Evolutionary conservation across 2,329 filamentous ascomycete genomes (phyloP).

Genomic region (Exophiala aquamarina): DNA sequence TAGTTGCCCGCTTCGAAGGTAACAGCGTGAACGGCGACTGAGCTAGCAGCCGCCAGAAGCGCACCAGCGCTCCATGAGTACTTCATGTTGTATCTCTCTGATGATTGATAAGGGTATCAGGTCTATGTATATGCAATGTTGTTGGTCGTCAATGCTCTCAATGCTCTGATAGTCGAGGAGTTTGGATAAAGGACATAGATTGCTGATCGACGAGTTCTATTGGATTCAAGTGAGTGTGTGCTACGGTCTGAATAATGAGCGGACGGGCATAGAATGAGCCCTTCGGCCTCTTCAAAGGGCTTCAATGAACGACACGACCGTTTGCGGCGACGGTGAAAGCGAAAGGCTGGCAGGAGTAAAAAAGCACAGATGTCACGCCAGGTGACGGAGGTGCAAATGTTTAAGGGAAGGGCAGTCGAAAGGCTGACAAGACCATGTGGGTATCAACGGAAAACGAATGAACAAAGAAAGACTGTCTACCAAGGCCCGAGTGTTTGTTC

Average conservation of each 20-base stretch:
- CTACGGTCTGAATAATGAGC: background rate
- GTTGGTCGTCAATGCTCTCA: background rate
- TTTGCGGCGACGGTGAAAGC: slow-evolving; percentile 1
- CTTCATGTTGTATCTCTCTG: slow-evolving; percentile 19
- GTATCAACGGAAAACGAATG: background rate
- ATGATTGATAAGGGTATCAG: background rate
- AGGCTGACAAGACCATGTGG: background rate
- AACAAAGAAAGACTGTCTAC: background rate
- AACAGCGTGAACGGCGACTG: slow-evolving; percentile 10
- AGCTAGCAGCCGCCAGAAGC: slow-evolving; percentile 12
- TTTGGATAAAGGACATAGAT: background rate
- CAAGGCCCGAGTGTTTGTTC: background rate
- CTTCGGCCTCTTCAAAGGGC: background rate
- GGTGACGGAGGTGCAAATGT: slow-evolving; percentile 2
- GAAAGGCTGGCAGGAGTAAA: slow-evolving; percentile 2
- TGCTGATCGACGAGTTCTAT: background rate
- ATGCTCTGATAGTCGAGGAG: background rate
- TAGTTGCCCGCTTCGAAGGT: slow-evolving; percentile 53
- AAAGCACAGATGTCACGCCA: slow-evolving; percentile 1
- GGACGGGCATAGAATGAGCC: slow-evolving; percentile 1
- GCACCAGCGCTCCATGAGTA: slow-evolving; percentile 10
- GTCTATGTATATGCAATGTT: background rate
- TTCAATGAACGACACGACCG: background rate
- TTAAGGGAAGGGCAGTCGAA: slow-evolving; percentile 3
- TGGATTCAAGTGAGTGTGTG: background rate